Evolutionary conservation across 176 grass and related monocot species (phyloP), one percentile per base, ranked within the genome.

Genomic region (Rhipidocladum racemiflorum): DNA sequence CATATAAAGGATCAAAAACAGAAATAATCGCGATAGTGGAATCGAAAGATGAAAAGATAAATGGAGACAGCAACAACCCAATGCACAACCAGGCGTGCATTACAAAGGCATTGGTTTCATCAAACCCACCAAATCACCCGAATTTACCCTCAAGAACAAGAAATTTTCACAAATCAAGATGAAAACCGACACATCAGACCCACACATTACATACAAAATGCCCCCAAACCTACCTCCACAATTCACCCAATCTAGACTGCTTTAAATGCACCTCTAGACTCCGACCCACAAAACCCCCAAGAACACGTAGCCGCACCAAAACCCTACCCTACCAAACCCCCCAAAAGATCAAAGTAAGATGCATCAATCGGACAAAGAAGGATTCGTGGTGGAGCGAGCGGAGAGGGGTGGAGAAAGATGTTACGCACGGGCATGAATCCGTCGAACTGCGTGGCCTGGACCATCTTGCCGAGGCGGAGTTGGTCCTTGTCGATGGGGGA

Each of bases 391-490:
- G 49, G 46, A 30, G 39, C 57, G 29, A 8, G 25, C 21, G 43
- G 6, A 42, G 32, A 36, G 49, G 38, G 42, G 78, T 18, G 15
- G 69, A 29, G 0, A 60, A 16, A 11, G 40, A 16, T 56, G 25
- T 78, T 74, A 80, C 66, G 66, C 72, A 97, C 95, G 75, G 92
- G 92, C 95, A 98, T 98, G 75, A 93, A 93, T 21, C 95, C 95
- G 53, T 94, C 92, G 90, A 98, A 98, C 86, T 95, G 95, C 28
- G 95, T 83, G 50, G 95, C 92, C 79, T 83, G 72, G 28, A 93
- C 92, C 95, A 98, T 98, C 90, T 93, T 98, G 66, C 95, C 92
- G 48, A 98, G 86, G 62, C 92, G 92, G 39, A 95, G 77, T 67
- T 91, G 86, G 74, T 98, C 92, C 82, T 93, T 94, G 61, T 42